Evolutionary conservation across 495 filamentous ascomycete species (phyloP).

Genomic region (Aspergillus nidulans): DNA sequence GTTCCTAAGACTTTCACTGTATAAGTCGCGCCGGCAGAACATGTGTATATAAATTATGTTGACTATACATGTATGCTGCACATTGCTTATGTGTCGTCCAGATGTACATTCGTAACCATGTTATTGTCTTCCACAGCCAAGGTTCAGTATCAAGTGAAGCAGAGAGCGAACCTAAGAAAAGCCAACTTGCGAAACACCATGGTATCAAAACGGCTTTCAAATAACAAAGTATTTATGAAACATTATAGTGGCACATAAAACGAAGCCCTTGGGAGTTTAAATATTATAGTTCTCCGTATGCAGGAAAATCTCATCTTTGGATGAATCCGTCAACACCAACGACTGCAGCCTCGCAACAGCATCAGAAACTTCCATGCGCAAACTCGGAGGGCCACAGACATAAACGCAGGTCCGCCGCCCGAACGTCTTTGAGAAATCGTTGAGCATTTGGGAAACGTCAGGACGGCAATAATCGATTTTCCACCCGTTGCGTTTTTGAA

Average conservation of each 20-base stretch:
- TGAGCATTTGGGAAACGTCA: conserved; percentile 77
- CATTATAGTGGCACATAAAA: too few species aligned
- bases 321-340: conserved; percentile 71
- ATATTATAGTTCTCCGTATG: conserved; percentile 94
- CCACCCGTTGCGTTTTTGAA: conserved; percentile 74
- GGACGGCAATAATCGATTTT: conserved; percentile 91
- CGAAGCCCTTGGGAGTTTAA: conserved; percentile 39
- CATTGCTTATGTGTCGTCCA: not conserved
- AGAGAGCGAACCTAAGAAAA: not conserved
- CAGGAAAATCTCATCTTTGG: conserved; percentile 85
- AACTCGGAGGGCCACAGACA: conserved; percentile 82
- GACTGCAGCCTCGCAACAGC: conserved; percentile 79
- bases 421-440: conserved; percentile 71
- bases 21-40: too few species aligned
- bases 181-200: conserved; percentile 2
- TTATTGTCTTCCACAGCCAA: not conserved
- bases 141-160: not conserved
- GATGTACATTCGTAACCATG: conserved; percentile 6
- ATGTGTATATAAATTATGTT: too few species aligned
- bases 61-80: too few species aligned
- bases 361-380: conserved; percentile 81
- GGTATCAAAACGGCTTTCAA: conserved; percentile 2
- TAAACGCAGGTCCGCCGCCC: conserved; percentile 86
- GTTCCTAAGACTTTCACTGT: too few species aligned
- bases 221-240: not conserved